Evolutionary conservation across 345 rosid species (phyloP), one percentile per base, ranked within the genome.

Genomic region (Aquilaria malaccensis): DNA sequence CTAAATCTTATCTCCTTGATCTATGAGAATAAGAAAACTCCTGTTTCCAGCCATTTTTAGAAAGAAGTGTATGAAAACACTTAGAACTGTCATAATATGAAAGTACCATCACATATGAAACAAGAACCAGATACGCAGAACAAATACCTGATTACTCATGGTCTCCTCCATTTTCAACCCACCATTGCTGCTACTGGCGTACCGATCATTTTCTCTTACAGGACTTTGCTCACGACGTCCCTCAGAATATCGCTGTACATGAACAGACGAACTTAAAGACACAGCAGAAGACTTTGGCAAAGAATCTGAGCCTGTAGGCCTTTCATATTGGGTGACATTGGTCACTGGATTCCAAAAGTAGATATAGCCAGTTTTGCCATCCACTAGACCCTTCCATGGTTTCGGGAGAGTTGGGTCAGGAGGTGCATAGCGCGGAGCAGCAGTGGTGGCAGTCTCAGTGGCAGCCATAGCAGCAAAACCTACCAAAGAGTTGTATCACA

Each of bases 291-390:
- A 58, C 70, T 79, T 82, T 6, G 69, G 67, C 3, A 62, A 60
- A 64, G 69, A 69, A 43, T 51, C 73, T 9, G 71, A 5, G 31
- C 30, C 32, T 10, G 70, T 15, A 49, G 99, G 99, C 74, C 78
- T 82, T 74, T 94, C 95, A 46, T 94, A 94, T 68, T 94, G 99
- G 22, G 97, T 94, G 56, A 85, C 91, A 69, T 94, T 94, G 47
- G 99, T 94, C 74, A 83, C 95, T 0, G 99, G 96, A 74, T 94
- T 94, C 99, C 99, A 94, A 74, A 75, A 90, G 80, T 94, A 94
- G 47, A 90, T 80, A 71, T 82, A 94, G 5, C 97, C 97, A 12
- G 96, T 94, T 63, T 80, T 74, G 10, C 95, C 95, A 80, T 94
- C 97, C 55, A 94, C 95, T 22, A 94, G 82, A 2, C 99, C 97